These are phyloP conservation scores for Fomes fomentarius DNA, from an alignment of 1,284 basidiomycete genomes.

Conservation along the genomic window DNA sequence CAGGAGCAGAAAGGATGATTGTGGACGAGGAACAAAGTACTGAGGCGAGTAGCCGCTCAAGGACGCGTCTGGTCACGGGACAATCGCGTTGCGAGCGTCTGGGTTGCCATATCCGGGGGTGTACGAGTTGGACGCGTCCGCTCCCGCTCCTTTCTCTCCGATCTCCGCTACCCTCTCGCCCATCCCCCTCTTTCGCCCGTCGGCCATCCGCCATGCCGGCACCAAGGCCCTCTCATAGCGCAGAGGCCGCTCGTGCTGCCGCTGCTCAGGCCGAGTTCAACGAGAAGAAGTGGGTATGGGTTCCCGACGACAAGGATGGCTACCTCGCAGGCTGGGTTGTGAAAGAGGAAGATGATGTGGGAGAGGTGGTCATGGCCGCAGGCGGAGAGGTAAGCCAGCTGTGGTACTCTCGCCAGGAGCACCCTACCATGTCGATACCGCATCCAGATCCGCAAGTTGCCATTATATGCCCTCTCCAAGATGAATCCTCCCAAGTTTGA, in stretches of 20 bases:
- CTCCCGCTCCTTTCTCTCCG: slow-evolving; percentile 2
- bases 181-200: background rate
- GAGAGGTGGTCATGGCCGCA: slow-evolving; percentile 79
- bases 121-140: slow-evolving; percentile 21
- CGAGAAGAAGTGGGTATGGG: slow-evolving; percentile 98
- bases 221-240: slow-evolving; percentile 60
- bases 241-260: slow-evolving; percentile 78
- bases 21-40: too few species aligned
- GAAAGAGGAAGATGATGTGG: slow-evolving; percentile 79
- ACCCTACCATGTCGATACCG: background rate
- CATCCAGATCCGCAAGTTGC: slow-evolving; percentile 69
- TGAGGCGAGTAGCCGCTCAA: background rate
- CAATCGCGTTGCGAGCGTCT: slow-evolving; percentile 5
- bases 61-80: background rate
- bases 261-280: slow-evolving; percentile 94
- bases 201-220: slow-evolving; percentile 47
- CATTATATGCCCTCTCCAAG: slow-evolving; percentile 82
- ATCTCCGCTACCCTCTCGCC: background rate
- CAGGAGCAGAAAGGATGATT: too few species aligned
- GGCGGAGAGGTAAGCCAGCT: slow-evolving; percentile 74
- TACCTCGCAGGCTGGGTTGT: slow-evolving; percentile 92
- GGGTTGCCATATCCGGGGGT: slow-evolving; percentile 14
- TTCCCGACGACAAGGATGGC: slow-evolving; percentile 87
- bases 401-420: too few species aligned
- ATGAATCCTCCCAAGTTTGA: slow-evolving; percentile 99